Conservation (phyloP, 2,329 filamentous ascomycete species). For the Pseudocercospora cruenta region DNA sequence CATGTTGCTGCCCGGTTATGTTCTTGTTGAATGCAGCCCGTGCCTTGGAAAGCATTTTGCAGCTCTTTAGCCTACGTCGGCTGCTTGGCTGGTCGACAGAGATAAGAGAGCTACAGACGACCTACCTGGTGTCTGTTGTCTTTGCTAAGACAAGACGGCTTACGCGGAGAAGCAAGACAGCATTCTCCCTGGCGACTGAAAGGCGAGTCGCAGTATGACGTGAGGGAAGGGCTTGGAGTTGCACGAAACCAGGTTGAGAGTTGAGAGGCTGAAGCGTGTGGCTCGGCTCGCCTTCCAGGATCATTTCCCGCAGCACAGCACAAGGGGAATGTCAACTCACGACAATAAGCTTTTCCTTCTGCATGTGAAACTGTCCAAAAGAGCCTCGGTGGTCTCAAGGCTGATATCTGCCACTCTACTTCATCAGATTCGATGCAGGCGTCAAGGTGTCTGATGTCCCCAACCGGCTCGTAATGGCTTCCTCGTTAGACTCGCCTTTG, state of each 20-base stretch:
- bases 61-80: neutral
- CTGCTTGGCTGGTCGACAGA: neutral
- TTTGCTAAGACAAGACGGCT: neutral
- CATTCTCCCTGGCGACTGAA: neutral
- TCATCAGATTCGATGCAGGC: neutral
- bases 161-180: neutral
- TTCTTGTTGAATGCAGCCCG: conserved; percentile 14
- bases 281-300: neutral
- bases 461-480: neutral
- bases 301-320: neutral
- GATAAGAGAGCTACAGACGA: neutral
- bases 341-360: conserved; percentile 4
- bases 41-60: conserved; percentile 10
- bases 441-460: neutral
- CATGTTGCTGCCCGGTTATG: conserved; percentile 1
- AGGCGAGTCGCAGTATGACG: conserved; percentile 2
- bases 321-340: neutral
- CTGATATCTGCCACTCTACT: neutral
- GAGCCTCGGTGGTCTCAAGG: neutral
- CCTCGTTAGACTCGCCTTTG: conserved; percentile 74
- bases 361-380: neutral
- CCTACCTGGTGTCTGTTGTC: conserved; percentile 6
- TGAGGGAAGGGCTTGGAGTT: neutral
- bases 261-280: neutral
- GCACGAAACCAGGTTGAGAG: neutral